Base-by-base conservation (phyloP, 768 basidiomycete genomes). In the Mycena haematopus region DNA sequence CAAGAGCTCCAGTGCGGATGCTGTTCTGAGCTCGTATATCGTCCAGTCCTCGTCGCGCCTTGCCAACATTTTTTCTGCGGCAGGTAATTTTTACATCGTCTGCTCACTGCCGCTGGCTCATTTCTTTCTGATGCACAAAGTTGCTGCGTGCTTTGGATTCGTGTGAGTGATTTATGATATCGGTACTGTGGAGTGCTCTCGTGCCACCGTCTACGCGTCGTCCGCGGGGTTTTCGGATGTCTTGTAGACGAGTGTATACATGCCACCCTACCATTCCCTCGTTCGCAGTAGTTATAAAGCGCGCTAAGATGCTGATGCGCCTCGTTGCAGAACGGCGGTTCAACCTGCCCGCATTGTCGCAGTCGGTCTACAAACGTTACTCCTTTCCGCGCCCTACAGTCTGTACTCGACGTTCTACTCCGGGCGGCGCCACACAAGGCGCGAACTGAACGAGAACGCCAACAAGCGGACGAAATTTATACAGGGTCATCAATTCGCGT, bases 1-100 rank as follows among this genome's bases (percentile, higher is more conserved):
- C 81, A 90, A 70, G 92, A 93, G 72, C 81, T 94, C 42, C 88
- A 92, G 66, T 95, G 93, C 68, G 93, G 91, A 22, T 94, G 93
- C 72, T 95, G 93, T 74, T 84, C 91, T 19, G 92, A 86, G 60
- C 80, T 95, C 45, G 87, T 91, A 61, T 93, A 95, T 75, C 81
- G 85, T 62, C 93, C 93, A 3, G 92, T 95, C 17, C 78, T 93
- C 29, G 90, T 95, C 54, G 81, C 84, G 36, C 93, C 93, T 31
- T 95, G 93, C 73, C 91, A 93, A 68, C 93, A 95, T 80, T 93
- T 91, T 81, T 94, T 93, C 72, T 95, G 93, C 70, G 93, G 93
- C 74, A 93, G 92, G 77, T 68, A 52, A 17, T 51, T 55, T 36
- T 36, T 5, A 9, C 38, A 31, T 14, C 27, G 24, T 44, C 13